phyloP scores from a whole-genome alignment of 345 rosid genomes.

The Populus tremula region DNA sequence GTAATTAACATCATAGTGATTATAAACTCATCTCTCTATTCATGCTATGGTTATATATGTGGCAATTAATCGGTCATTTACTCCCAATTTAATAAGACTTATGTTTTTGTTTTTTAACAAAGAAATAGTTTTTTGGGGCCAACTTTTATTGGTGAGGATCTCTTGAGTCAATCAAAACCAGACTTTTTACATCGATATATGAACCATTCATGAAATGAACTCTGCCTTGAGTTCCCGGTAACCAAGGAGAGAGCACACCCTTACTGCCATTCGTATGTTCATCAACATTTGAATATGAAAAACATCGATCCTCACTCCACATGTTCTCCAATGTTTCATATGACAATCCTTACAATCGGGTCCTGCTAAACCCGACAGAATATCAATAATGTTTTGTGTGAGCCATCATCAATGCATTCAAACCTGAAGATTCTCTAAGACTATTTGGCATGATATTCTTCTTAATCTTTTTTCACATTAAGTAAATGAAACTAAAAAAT shows the following conservation, averaged over 20 bases:
- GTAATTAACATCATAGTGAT: neutral
- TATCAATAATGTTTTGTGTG: neutral
- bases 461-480: too few species aligned
- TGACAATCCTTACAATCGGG: neutral
- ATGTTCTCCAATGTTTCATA: neutral
- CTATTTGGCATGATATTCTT: neutral
- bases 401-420: neutral
- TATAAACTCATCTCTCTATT: neutral
- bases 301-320: neutral
- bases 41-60: neutral
- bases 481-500: too few species aligned
- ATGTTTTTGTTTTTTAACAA: too few species aligned
- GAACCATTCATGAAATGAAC: neutral
- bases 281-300: neutral
- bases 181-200: neutral
- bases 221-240: neutral
- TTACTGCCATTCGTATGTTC: too few species aligned
- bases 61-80: neutral
- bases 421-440: neutral
- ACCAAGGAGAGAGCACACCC: neutral
- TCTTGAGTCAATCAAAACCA: neutral
- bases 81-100: too few species aligned
- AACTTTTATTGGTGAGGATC: too few species aligned
- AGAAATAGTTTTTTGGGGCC: too few species aligned
- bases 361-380: neutral